These are phyloP conservation scores for Mycena vitilis DNA, from an alignment of 768 basidiomycete genomes.

Conservation along the genomic window DNA sequence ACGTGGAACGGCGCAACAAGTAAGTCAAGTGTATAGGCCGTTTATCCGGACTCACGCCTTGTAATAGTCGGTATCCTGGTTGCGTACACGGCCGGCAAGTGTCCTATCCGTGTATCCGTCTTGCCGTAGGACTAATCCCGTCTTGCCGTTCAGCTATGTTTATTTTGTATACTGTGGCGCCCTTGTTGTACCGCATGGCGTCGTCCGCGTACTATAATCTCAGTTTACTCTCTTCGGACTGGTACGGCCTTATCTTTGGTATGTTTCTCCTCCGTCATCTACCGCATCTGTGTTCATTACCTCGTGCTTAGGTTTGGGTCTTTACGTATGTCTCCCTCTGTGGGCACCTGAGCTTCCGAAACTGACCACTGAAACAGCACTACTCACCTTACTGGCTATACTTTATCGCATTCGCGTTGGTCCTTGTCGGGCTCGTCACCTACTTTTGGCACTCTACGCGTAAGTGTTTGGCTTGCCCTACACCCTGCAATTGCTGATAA, in stretches of 20 bases:
- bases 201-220: slow-evolving; percentile 90
- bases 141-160: slow-evolving; percentile 71
- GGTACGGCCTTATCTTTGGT: slow-evolving; percentile 87
- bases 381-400: slow-evolving; percentile 90
- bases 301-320: slow-evolving; percentile 54
- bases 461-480: slow-evolving; percentile 52
- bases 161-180: slow-evolving; percentile 86
- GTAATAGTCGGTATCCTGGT: slow-evolving; percentile 57
- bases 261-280: slow-evolving; percentile 36
- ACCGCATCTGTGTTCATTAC: slow-evolving; percentile 20
- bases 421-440: slow-evolving; percentile 77
- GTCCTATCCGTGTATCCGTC: slow-evolving; percentile 9
- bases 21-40: slow-evolving; percentile 47
- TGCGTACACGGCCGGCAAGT: slow-evolving; percentile 52
- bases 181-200: slow-evolving; percentile 86
- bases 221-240: slow-evolving; percentile 88
- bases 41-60: slow-evolving; percentile 10
- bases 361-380: slow-evolving; percentile 59
- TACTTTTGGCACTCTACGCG: slow-evolving; percentile 91
- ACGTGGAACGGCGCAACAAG: slow-evolving; percentile 81
- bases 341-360: slow-evolving; percentile 6
- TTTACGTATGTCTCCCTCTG: slow-evolving; percentile 54
- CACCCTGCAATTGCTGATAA: not conserved
- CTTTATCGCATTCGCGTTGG: slow-evolving; percentile 81
- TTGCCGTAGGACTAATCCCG: slow-evolving; percentile 11